Conservation (phyloP, 345 rosid species). For the sweet orange (Citrus sinensis) region DVS_A1.0 CM039166.1:25898001-25898500, state of each 20-base stretch:
- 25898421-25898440: background rate
- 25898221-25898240: constrained; percentile 80
- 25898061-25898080: constrained; percentile 5
- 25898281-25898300: constrained; percentile 66
- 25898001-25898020: constrained; percentile 1
- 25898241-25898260: constrained; percentile 76
- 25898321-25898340: constrained; percentile 84
- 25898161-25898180: constrained; percentile 75
- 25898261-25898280: constrained; percentile 65
- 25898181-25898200: constrained; percentile 68
- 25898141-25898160: constrained; percentile 65
- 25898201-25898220: constrained; percentile 71
- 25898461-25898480: background rate
- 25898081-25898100: constrained; percentile 9
- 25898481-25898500: constrained; percentile 62
- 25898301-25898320: constrained; percentile 63
- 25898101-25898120: constrained; percentile 89
- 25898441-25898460: background rate
- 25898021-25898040: background rate
- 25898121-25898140: constrained; percentile 77
- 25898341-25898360: constrained; percentile 72
- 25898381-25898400: constrained; percentile 54
- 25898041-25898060: constrained; percentile 1
- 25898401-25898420: background rate
- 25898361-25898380: constrained; percentile 50